Evolutionary conservation across 495 filamentous ascomycete genomes (phyloP), one percentile per base, ranked within the genome.

Genomic region (Parachaetomium inaequale): DNA sequence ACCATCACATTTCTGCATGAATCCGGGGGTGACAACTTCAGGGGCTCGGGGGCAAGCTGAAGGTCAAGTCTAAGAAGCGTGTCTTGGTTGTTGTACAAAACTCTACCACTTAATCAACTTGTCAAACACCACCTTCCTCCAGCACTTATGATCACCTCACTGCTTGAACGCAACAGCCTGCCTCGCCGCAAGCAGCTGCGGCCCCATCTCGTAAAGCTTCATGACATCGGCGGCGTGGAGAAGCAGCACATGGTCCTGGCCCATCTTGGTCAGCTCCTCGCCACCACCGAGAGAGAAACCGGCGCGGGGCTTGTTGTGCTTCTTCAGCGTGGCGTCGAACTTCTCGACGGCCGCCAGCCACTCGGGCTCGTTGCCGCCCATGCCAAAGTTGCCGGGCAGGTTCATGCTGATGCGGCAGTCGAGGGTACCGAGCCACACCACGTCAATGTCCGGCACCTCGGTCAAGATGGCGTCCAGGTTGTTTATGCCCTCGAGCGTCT

Each of bases 391-490:
- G 50, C 25, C 69, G 4, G 69, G 55, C 47, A 79, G 56, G 55
- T 65, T 70, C 78, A 81, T 81, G 61, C 63, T 72, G 42, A 78
- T 67, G 29, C 77, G 63, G 46, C 60, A 65, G 67, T 81, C 78
- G 21, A 81, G 69, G 8, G 64, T 57, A n/a, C 78, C 78, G 6
- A 80, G 69, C 78, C 78, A 81, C 6, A 76, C 73, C 46, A 71
- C 62, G 60, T 80, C 78, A 43, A 80, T 79, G 23, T 76, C 70
- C 25, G 78, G 72, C 23, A 70, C 67, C 38, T 66, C 75, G 28
- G 75, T 78, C 67, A 84, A 73, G 58, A 85, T 81, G 42, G 73
- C 74, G 58, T 80, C 75, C 29, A 87, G 73, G 71, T 86, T 83
- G 55, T 73, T 67, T 64, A 86, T 81, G 58, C 72, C 74, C 64